Evolutionary conservation across 176 grass and related monocot species (phyloP), one percentile per base, ranked within the genome.

Genomic region (Aechmea fasciata): DNA sequence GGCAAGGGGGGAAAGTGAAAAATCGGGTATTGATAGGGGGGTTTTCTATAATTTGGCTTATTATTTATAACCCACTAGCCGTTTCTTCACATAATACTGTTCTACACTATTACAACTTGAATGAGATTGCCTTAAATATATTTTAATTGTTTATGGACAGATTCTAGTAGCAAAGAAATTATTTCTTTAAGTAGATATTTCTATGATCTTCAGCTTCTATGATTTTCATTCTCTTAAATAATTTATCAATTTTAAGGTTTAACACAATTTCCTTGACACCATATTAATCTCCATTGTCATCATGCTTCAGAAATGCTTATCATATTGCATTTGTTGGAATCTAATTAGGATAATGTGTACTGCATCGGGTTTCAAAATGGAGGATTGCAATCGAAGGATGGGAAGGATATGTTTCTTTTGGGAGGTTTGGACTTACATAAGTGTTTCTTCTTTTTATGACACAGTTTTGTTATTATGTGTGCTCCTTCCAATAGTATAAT

Each of bases 361-460:
- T 97, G 93, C 62, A 50, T 92, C 74, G 93, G 93, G 19, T 97
- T 91, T 80, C 86, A 90, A 78, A 90, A 85, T 51, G 93, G 86
- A 62, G 86, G 85, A 71, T 17, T 97, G 13, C 89, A 97, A 69
- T 85, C 86, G 64, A 92, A 90, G 77, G 93, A 92, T 71, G 93
- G 86, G 17, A 97, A 87, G 81, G 79, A 92, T 81, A 87, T 97
- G 81, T 65, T 97, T 82, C 86, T 97, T 78, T 85, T 97, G 77
- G 93, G 89, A 85, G 93, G 93, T 97, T 78, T 14, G 59, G n/a
- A 15, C 11, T 18, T 59, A 9, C 7, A 17, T 14, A 17, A 59
- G 54, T 59, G 33, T 41, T 41, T 41, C 33, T 41, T 41, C 15
- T 59, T 59, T 9, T 59, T 5, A 19, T 17, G 8, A 9, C 14